These are phyloP conservation scores for Lipomyces spencermartinsiae DNA, from an alignment of 805 yeast species.

Conservation along the genomic window DNA sequence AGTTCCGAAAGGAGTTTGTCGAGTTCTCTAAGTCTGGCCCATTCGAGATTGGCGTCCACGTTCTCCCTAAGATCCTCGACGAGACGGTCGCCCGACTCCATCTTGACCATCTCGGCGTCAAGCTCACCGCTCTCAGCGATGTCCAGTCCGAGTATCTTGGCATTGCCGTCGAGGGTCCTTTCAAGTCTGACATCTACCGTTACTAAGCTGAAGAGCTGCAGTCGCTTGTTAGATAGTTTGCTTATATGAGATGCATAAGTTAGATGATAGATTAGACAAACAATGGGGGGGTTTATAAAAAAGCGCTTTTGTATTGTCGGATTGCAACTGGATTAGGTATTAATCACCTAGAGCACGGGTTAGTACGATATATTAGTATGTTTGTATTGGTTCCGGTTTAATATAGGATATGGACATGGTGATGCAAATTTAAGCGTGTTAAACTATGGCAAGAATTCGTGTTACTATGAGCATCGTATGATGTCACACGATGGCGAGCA, in stretches of 20 bases:
- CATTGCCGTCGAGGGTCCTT: slow-evolving; percentile 92
- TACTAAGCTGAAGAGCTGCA: slow-evolving; percentile 59
- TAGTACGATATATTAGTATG: not conserved
- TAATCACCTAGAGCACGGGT: not conserved
- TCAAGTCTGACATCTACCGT: slow-evolving; percentile 97
- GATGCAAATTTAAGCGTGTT: not conserved
- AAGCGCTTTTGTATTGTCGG: not conserved
- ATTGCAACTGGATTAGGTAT: not conserved
- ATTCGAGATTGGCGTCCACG: slow-evolving; percentile 90
- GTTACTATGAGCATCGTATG: not conserved
- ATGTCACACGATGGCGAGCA: too few species aligned
- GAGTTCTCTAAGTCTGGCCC: slow-evolving; percentile 94
- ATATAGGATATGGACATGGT: not conserved
- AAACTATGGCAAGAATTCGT: not conserved
- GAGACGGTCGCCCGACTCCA: slow-evolving; percentile 98
- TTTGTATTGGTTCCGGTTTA: not conserved
- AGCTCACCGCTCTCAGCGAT: slow-evolving; percentile 73
- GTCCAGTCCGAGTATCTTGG: slow-evolving; percentile 95
- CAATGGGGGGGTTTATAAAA: not conserved
- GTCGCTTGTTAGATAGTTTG: not conserved
- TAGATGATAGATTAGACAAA: not conserved
- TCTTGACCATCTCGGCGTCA: slow-evolving; percentile 91
- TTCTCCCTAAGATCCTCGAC: slow-evolving; percentile 96
- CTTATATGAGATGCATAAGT: not conserved
- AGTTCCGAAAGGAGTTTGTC: slow-evolving; percentile 77